A percentile compares a stretch with the other conserved stretches of the same genome.
These are phyloP conservation scores for Jamesozyma lodderae DNA, from an alignment of 805 yeast species.

Conservation along the genomic window DNA sequence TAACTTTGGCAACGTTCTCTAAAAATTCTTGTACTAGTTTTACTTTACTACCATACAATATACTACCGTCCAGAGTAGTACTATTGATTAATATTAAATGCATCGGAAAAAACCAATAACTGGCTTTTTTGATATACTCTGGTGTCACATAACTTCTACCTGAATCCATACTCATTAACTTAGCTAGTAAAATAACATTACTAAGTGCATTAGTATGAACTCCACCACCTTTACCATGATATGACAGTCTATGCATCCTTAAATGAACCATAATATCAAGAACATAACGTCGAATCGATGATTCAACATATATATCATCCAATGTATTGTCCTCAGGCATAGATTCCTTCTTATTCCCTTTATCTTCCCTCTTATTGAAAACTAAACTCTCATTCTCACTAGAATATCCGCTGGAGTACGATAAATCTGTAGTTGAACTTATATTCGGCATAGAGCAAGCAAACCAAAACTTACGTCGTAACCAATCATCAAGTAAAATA, in stretches of 20 bases:
- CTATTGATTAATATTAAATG: conserved; percentile 40
- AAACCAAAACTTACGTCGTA: conserved; percentile 37
- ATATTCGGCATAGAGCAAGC: conserved; percentile 14
- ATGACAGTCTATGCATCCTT: conserved; percentile 47
- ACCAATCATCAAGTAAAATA: conserved; percentile 17
- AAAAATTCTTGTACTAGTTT: conserved; percentile 21
- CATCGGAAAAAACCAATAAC: conserved; percentile 41
- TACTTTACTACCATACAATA: conserved; percentile 25
- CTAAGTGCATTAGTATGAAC: conserved; percentile 39
- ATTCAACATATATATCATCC: conserved; percentile 4
- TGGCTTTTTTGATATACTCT: conserved; percentile 40
- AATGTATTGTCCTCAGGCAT: background rate
- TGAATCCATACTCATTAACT: conserved; percentile 33
- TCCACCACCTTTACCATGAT: conserved; percentile 37
- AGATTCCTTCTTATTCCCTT: background rate
- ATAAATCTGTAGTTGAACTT: background rate
- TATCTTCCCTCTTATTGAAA: background rate
- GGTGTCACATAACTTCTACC: conserved; percentile 42
- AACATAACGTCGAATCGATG: conserved; percentile 35
- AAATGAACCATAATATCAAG: conserved; percentile 49
- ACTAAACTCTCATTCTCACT: conserved; percentile 4
- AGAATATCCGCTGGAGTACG: conserved; percentile 2
- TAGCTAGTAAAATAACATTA: conserved; percentile 36
- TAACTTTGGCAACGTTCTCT: conserved; percentile 14
- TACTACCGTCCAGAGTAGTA: conserved; percentile 28